Base-by-base conservation (phyloP, 2,329 filamentous ascomycete genomes). In the Hypoxylon sp. region DNA sequence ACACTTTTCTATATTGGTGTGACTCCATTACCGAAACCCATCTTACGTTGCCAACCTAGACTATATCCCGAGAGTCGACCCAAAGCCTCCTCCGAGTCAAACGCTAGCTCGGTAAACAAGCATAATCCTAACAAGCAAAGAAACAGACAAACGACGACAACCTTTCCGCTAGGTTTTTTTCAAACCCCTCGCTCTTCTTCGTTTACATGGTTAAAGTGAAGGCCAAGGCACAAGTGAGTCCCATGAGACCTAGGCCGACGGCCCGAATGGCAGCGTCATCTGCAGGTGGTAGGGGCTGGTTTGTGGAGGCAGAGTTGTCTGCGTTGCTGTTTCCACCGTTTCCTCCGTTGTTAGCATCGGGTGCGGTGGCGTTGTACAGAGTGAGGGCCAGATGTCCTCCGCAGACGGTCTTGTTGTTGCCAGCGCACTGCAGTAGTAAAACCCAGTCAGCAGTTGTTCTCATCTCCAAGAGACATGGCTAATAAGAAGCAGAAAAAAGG, bases 351-450 rank as follows among this genome's bases (percentile, higher is more conserved):
- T 26, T 35, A 37, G 13, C 13, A 13, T 13, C 12, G 15, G 6
- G 23, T 3, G 19, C 23, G 1, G 60, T 63, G 4, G 51, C 25
- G 16, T 65, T 59, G 53, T 80, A 80, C 5, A 82, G 70, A 25
- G 71, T 76, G 34, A 83, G 54, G 57, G 73, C 77, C 50, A 83
- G 62, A 4, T 71, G 61, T 1, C 82, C 83, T 12, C 83, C 83
- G 53, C 83, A 87, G 2, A 77, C 70, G 37, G 79, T 73, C 1
- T 68, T 71, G 11, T 68, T 67, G 63, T 82, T 77, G 2, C 81
- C 83, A 34, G 78, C 75, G 58, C 83, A 86, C 46, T 50, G 8
- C 7, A 11, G 16, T 5, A 20, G 31, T 3, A n/a, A n/a, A n/a
- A n/a, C n/a, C 2, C 23, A 17, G 32, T 45, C 4, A 45, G 30